Base-by-base conservation (phyloP, 2,329 filamentous ascomycete species). In the Bipolaris cookei region DNA sequence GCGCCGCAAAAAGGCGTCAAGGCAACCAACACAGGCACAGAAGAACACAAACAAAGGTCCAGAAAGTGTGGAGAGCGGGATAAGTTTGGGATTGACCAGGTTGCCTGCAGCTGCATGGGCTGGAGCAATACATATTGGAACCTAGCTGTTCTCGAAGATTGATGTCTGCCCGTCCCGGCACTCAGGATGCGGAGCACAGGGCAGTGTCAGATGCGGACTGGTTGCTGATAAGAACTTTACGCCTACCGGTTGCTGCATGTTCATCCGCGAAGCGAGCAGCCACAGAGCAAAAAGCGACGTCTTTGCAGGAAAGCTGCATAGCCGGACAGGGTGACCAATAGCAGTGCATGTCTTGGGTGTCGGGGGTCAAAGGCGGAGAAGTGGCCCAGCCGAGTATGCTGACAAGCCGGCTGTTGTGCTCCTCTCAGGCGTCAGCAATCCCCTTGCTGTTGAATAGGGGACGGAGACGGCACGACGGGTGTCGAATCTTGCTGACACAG, bases 161-260 rank as follows among this genome's bases (percentile, higher is more conserved):
- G 69, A 64, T 64, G 64, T 55, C 58, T 62, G 66, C 62, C 66
- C 46, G 49, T 70, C 67, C 66, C 64, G 67, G 62, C 57, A 54
- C 54, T 59, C 54, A 63, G 63, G 54, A 63, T 66, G 64, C 57
- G 64, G 63, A 67, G 70, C 67, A 63, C 60, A 53, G 64, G 61
- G 38, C 66, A 65, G 62, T 61, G 55, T 59, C 64, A 63, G 61
- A 59, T 59, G 57, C 65, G 64, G 62, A 59, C 60, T 66, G 56
- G 63, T 49, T 58, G 47, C 65, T 67, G 72, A 75, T 76, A 76
- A 76, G 72, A 56, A 68, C 59, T 61, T 67, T 49, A 44, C 32
- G 52, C 45, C 52, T 59, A 62, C 61, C 51, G 59, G 48, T 42
- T 53, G 52, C 54, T 59, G 62, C 56, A 58, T 57, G 54, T 46